Conservation (phyloP, 495 filamentous ascomycete species). For the Pyronema omphalodes region DNA sequence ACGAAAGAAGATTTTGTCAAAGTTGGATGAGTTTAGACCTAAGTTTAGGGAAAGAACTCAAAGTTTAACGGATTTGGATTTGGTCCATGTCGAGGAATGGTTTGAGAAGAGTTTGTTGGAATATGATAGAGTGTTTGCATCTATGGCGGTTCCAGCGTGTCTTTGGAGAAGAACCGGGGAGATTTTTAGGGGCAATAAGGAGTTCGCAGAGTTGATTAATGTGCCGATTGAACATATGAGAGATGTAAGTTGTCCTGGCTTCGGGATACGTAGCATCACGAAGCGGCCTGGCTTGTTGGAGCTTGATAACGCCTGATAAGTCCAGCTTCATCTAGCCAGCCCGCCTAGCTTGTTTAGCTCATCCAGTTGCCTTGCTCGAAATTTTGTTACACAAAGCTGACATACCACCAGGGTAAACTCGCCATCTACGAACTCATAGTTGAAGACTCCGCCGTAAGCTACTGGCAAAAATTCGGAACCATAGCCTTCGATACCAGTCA, state of each 20-base stretch:
- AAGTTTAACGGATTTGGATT: slow-evolving; percentile 70
- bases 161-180: slow-evolving; percentile 94
- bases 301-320: no score
- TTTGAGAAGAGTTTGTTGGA: slow-evolving; percentile 90
- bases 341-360: background rate
- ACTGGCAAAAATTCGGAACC: slow-evolving; percentile 98
- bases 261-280: slow-evolving; percentile 5
- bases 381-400: background rate
- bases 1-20: slow-evolving; percentile 72
- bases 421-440: slow-evolving; percentile 89
- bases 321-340: no score
- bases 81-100: slow-evolving; percentile 95
- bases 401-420: slow-evolving; percentile 57
- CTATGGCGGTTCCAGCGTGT: slow-evolving; percentile 96
- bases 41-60: slow-evolving; percentile 94
- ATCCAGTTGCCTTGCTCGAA: background rate
- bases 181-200: slow-evolving; percentile 93
- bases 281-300: background rate
- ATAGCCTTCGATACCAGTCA: slow-evolving; percentile 94
- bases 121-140: slow-evolving; percentile 94
- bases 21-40: slow-evolving; percentile 79
- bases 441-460: slow-evolving; percentile 83
- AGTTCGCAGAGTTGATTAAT: slow-evolving; percentile 93
- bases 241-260: slow-evolving; percentile 46
- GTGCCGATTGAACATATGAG: slow-evolving; percentile 78